phyloP scores from a whole-genome alignment of 345 rosid genomes.

The Triadica sebifera region DNA sequence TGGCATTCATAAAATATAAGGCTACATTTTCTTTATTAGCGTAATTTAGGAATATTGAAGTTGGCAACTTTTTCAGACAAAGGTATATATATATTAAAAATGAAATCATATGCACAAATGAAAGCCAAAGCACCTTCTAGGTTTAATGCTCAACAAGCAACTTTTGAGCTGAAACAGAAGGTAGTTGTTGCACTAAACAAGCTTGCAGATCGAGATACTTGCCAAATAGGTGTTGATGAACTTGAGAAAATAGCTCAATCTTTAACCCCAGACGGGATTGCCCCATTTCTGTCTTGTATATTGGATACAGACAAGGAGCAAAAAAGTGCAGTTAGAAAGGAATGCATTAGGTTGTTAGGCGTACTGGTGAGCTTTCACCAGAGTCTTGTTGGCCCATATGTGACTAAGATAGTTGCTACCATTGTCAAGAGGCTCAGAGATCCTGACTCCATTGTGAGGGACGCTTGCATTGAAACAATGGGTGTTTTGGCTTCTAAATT shows the following conservation, averaged over 20 bases:
- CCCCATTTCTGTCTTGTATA: constrained; percentile 75
- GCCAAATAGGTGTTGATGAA: constrained; percentile 74
- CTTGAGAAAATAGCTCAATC: constrained; percentile 66
- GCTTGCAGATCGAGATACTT: constrained; percentile 86
- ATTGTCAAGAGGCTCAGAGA: constrained; percentile 89
- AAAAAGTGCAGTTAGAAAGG: constrained; percentile 66
- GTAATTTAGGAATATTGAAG: background rate
- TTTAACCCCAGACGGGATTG: constrained; percentile 50
- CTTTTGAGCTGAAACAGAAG: constrained; percentile 69
- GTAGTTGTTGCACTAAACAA: constrained; percentile 74
- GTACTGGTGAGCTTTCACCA: constrained; percentile 54
- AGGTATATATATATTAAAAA: background rate
- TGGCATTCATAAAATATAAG: background rate
- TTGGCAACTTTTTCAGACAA: background rate
- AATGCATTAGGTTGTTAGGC: constrained; percentile 66
- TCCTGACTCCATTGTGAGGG: constrained; percentile 76
- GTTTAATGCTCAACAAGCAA: constrained; percentile 43
- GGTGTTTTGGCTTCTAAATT: constrained; percentile 64
- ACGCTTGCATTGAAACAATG: constrained; percentile 79
- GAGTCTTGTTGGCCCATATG: constrained; percentile 45
- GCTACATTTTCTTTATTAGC: background rate
- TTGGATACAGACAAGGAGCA: constrained; percentile 72
- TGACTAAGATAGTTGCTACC: constrained; percentile 69
- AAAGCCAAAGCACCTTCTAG: constrained; percentile 50
- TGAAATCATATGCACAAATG: constrained; percentile 43